Percentiles rank a stretch among this genome's conserved stretches.
Conservation (phyloP, 306 rosid genomes). For the Inga laurina region DNA sequence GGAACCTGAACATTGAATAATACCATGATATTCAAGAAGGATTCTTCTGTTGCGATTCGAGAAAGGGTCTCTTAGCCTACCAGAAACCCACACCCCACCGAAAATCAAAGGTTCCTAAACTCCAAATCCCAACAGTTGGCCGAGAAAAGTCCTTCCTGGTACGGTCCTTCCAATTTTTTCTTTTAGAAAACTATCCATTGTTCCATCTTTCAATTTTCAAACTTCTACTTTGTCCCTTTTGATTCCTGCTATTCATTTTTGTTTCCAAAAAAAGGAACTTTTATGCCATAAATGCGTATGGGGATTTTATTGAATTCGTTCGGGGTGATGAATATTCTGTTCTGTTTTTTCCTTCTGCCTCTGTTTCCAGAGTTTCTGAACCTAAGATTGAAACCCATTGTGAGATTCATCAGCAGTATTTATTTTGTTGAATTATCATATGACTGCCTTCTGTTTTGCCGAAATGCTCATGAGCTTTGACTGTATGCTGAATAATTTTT, state of each 20-base stretch:
- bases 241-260: neutral
- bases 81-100: neutral
- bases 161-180: neutral
- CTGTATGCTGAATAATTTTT: slow-evolving; percentile 12
- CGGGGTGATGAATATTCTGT: neutral
- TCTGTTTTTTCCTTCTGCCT: neutral
- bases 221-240: neutral
- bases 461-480: neutral
- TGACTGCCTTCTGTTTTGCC: neutral
- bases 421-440: neutral
- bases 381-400: neutral
- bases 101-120: neutral
- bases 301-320: neutral
- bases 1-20: too few species aligned
- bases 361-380: neutral
- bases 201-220: neutral
- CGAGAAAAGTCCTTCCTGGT: neutral
- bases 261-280: too few species aligned
- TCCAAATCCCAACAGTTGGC: neutral
- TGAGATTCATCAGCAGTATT: neutral
- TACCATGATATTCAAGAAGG: neutral
- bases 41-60: neutral
- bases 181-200: neutral
- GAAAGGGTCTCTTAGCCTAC: neutral
- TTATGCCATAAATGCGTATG: neutral